Base-by-base conservation (phyloP, 768 basidiomycete genomes). In the Tephrocybe rancida region DNA sequence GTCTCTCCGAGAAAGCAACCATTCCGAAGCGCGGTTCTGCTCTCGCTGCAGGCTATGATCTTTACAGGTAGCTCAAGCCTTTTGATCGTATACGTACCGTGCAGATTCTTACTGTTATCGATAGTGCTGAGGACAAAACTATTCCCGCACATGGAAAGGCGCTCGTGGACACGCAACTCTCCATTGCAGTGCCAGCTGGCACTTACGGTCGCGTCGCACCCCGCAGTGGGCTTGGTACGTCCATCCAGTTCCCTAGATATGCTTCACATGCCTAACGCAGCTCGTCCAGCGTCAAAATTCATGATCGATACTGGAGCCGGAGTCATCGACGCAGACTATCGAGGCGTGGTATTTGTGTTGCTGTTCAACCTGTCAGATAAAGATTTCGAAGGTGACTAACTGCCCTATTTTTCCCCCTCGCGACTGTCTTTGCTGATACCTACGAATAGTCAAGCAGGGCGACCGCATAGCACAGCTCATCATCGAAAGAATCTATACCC, bases 251-350 rank as follows among this genome's bases (percentile, higher is more conserved):
- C 48, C 18, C 3, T 50, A 19, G 29, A 4, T 22, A 34, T 13
- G 32, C 37, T 44, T 45, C 7, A 49, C 24, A 47, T 16, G 35
- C 9, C 44, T 25, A 3, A 38, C 21, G 49, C 3, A 18, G 41
- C 38, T 9, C n/a, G 30, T 57, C 16, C 57, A 97, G 97, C 97
- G 18, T 90, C 91, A 14, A 99, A 99, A 67, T 95, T 92, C 69
- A 94, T 93, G 86, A 98, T 98, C 54, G 92, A 95, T 66, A 98
- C 96, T 0, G 97, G 97, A 1, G 97, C 97, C 10, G 97, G 96
- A 19, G 97, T 99, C 6, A 83, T 99, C 46, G 97, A 99, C 58
- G 92, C 93, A 6, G 97, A 99, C 69, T 98, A 99, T 70, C 81
- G 97, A 48, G 97, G 97, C 19, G 76, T 85, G 11, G 83, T 99